These are phyloP conservation scores for Calycina marina DNA, from an alignment of 2,329 filamentous ascomycete genomes.

Conservation along the genomic window DNA sequence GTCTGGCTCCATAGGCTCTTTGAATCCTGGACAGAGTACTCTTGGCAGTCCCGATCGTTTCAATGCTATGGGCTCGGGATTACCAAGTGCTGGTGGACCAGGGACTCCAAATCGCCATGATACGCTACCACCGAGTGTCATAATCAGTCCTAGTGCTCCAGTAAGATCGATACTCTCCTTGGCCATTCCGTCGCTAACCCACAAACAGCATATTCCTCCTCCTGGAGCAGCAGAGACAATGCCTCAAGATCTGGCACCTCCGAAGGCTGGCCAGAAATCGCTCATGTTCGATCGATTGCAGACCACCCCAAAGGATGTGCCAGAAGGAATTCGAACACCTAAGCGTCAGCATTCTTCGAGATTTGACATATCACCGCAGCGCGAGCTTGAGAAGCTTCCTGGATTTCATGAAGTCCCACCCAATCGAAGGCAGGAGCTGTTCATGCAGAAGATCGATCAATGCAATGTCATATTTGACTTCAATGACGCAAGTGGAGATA, in stretches of 20 bases:
- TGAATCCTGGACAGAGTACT: conserved; percentile 17
- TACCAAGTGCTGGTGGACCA: conserved; percentile 29
- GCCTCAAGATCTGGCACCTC: conserved; percentile 90
- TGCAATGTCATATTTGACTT: conserved; percentile 99
- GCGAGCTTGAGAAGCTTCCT: conserved; percentile 91
- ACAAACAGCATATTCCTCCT: conserved; percentile 83
- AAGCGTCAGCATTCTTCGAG: conserved; percentile 95
- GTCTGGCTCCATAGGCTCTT: conserved; percentile 18
- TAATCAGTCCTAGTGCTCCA: conserved; percentile 88
- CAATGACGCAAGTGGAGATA: conserved; percentile 93
- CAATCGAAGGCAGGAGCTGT: conserved; percentile 85
- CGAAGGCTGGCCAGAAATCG: conserved; percentile 82
- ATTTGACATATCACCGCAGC: conserved; percentile 93
- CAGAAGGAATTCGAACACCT: conserved; percentile 86
- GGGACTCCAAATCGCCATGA: conserved; percentile 50
- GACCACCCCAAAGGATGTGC: conserved; percentile 89
- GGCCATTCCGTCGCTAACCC: no score
- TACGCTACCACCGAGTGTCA: conserved; percentile 66
- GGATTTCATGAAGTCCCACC: conserved; percentile 97
- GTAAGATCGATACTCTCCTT: no score
- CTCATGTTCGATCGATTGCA: conserved; percentile 79
- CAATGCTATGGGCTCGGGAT: conserved; percentile 24
- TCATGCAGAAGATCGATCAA: conserved; percentile 99
- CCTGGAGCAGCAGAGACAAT: conserved; percentile 93
- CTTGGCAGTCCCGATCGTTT: conserved; percentile 29